Percentiles rank a stretch among this genome's conserved stretches.
Evolutionary conservation across 225 moss, liverwort and hornwort species (phyloP).

Genomic region (Takakia lepidozioides): DNA sequence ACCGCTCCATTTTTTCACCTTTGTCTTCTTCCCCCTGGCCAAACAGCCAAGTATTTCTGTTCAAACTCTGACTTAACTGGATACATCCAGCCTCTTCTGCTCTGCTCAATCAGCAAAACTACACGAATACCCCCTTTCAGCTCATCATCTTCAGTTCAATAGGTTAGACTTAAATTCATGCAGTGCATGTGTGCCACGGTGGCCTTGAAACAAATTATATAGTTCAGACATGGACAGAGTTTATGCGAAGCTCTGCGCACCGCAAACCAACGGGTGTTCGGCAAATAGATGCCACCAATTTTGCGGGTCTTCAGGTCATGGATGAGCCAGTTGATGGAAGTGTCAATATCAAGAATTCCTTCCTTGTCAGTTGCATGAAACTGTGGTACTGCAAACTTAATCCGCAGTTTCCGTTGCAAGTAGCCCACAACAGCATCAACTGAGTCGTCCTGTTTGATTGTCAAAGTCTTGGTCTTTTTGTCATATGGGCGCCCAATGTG

Average conservation of each 20-base stretch:
- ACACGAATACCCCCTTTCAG: neutral
- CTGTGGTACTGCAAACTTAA: constrained; percentile 45
- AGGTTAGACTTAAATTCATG: too few species aligned
- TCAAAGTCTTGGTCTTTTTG: constrained; percentile 37
- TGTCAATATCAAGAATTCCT: constrained; percentile 45
- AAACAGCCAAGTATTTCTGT: constrained; percentile 5
- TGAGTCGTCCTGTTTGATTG: constrained; percentile 37
- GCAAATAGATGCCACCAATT: constrained; percentile 55
- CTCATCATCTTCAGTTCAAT: neutral
- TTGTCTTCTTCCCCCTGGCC: constrained; percentile 56
- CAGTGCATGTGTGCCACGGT: too few species aligned
- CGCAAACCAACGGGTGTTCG: constrained; percentile 56
- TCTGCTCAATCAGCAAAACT: neutral
- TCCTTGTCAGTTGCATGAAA: constrained; percentile 38
- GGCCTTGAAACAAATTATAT: too few species aligned
- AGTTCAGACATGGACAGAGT: too few species aligned
- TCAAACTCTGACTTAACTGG: too few species aligned
- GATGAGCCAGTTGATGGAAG: constrained; percentile 56
- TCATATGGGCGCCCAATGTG: constrained; percentile 46
- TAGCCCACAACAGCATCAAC: constrained; percentile 40
- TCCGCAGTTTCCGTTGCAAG: constrained; percentile 49
- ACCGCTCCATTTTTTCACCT: constrained; percentile 56
- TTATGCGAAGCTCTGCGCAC: too few species aligned
- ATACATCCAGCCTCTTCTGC: too few species aligned
- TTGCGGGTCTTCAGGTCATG: constrained; percentile 40